These are phyloP conservation scores for Vanrija sp. DNA, from an alignment of 1,284 basidiomycete genomes.

Conservation along the genomic window DNA sequence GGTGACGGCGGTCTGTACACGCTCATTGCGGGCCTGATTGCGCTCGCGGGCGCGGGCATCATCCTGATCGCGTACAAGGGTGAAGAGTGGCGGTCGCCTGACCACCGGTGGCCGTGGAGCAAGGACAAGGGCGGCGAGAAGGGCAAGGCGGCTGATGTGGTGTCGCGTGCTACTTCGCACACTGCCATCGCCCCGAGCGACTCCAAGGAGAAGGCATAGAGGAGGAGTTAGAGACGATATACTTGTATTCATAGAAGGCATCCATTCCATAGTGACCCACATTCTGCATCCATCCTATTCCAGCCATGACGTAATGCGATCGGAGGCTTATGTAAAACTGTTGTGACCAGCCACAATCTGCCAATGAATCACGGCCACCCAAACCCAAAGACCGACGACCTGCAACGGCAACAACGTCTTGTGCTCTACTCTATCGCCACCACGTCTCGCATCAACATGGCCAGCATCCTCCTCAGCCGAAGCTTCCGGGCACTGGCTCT, in stretches of 20 bases:
- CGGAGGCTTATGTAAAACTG: neutral
- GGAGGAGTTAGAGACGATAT: too few species aligned
- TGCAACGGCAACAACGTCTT: neutral
- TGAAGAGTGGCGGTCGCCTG: conserved; percentile 19
- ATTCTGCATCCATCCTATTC: too few species aligned
- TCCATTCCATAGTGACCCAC: too few species aligned
- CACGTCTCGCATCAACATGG: neutral
- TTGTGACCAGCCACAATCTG: too few species aligned
- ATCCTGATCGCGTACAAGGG: conserved; percentile 25
- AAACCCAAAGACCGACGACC: too few species aligned
- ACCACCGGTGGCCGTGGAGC: conserved; percentile 11
- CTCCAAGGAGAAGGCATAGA: too few species aligned
- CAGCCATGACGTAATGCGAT: neutral
- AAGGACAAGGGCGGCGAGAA: neutral
- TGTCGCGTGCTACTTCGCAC: too few species aligned
- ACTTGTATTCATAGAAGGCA: too few species aligned
- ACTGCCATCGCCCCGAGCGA: too few species aligned
- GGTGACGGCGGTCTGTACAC: conserved; percentile 73
- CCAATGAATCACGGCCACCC: too few species aligned
- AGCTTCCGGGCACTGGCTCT: neutral
- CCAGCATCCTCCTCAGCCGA: neutral
- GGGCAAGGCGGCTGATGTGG: neutral
- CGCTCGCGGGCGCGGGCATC: conserved; percentile 45
- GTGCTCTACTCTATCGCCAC: neutral
- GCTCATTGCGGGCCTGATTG: conserved; percentile 62